Evolutionary conservation across 768 basidiomycete genomes (phyloP).

Genomic region (Astraeus odoratus): DNA sequence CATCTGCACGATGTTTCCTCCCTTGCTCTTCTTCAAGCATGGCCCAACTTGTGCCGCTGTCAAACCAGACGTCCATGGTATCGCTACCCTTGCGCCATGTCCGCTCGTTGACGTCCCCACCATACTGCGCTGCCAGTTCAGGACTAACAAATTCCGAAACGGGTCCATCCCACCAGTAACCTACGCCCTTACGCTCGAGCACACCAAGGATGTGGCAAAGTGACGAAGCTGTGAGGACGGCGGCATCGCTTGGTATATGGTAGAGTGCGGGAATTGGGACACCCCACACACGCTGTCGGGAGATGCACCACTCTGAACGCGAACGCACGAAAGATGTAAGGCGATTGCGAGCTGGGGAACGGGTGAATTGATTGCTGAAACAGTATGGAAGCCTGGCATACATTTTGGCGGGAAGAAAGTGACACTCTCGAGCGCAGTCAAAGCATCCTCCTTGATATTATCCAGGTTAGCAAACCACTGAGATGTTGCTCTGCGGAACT

Average conservation of each 20-base stretch:
- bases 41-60: constrained; percentile 94
- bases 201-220: constrained; percentile 71
- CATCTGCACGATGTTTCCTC: constrained; percentile 55
- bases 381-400: constrained; percentile 29
- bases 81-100: constrained; percentile 78
- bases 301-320: constrained; percentile 98
- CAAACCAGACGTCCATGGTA: constrained; percentile 99
- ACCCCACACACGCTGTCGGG: constrained; percentile 95
- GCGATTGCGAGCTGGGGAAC: constrained; percentile 66
- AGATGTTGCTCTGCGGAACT: constrained; percentile 64
- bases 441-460: constrained; percentile 69
- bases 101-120: constrained; percentile 23
- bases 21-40: constrained; percentile 42
- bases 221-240: constrained; percentile 57
- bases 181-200: constrained; percentile 65
- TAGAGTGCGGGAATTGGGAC: constrained; percentile 91
- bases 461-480: constrained; percentile 98
- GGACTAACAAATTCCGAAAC: constrained; percentile 76
- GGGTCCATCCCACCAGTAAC: constrained; percentile 90
- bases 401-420: constrained; percentile 71
- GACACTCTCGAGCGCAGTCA: constrained; percentile 62
- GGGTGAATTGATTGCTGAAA: neutral
- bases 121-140: constrained; percentile 41
- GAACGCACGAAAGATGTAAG: constrained; percentile 80
- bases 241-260: constrained; percentile 51